phyloP scores from a whole-genome alignment of 2,329 filamentous ascomycete genomes.

The Claviceps sp. region DNA sequence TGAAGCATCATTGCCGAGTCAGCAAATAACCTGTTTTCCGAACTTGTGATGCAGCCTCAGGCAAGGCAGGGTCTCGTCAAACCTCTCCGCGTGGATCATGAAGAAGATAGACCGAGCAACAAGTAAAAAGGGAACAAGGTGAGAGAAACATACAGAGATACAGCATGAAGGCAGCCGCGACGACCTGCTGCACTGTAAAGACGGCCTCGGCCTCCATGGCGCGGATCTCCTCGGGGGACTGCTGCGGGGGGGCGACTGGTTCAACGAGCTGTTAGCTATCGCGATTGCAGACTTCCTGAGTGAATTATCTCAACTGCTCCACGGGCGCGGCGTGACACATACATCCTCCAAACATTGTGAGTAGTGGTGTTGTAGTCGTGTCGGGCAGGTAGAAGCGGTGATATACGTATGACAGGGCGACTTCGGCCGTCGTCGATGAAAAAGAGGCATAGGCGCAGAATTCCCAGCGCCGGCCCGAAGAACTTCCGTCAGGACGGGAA shows the following conservation, averaged over 20 bases:
- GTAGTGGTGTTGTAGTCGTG: background rate
- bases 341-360: slow-evolving; percentile 24
- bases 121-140: background rate
- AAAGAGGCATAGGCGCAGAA: background rate
- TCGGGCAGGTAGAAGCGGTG: background rate
- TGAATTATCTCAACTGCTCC: background rate
- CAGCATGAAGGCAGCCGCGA: slow-evolving; percentile 51
- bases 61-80: background rate
- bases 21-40: background rate
- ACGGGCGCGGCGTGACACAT: slow-evolving; percentile 15
- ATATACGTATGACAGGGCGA: slow-evolving; percentile 12
- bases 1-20: background rate
- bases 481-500: slow-evolving; percentile 8
- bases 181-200: slow-evolving; percentile 52
- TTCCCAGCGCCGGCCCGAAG: slow-evolving; percentile 10
- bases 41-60: background rate
- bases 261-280: slow-evolving; percentile 10
- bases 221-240: slow-evolving; percentile 56
- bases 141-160: slow-evolving; percentile 56
- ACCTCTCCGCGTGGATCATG: background rate
- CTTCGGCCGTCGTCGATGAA: slow-evolving; percentile 6
- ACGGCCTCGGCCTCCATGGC: slow-evolving; percentile 54
- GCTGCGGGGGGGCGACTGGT: slow-evolving; percentile 53
- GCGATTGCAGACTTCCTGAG: background rate
- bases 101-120: background rate